These are phyloP conservation scores for Fusarium beomiforme DNA, from an alignment of 2,329 filamentous ascomycete genomes.

Conservation along the genomic window DNA sequence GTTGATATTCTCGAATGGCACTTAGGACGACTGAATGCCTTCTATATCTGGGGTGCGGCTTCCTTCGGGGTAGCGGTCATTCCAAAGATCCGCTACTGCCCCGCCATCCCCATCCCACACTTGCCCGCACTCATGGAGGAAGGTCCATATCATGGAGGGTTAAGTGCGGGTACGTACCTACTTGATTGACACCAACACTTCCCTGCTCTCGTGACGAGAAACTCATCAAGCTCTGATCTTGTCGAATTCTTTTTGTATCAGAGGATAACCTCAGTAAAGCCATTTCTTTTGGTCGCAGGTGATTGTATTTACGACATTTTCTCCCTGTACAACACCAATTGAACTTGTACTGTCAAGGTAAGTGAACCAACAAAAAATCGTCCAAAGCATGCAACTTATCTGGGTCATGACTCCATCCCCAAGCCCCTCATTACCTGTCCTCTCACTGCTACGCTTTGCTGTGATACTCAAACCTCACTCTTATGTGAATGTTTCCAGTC, in stretches of 20 bases:
- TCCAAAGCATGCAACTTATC: conserved; percentile 19
- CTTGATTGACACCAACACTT: conserved; percentile 9
- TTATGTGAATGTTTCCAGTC: background rate
- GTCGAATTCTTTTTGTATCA: background rate
- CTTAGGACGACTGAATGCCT: background rate
- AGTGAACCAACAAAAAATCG: conserved; percentile 13
- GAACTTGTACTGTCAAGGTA: conserved; percentile 22
- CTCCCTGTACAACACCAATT: background rate
- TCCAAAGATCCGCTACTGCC: conserved; percentile 41
- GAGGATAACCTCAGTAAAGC: background rate
- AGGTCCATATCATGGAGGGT: background rate
- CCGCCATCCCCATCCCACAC: conserved; percentile 11
- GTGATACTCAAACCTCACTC: background rate
- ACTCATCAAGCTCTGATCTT: background rate
- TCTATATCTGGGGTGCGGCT: conserved; percentile 10
- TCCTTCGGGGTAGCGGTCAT: conserved; percentile 39
- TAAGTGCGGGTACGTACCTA: background rate
- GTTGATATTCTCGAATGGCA: background rate
- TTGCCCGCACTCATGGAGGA: conserved; percentile 1
- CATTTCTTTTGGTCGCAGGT: background rate
- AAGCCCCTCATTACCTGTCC: conserved; percentile 30
- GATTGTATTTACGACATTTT: background rate
- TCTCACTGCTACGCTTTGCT: background rate
- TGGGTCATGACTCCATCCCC: conserved; percentile 25
- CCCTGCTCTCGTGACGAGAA: conserved; percentile 24